Base-by-base conservation (phyloP, 2,329 filamentous ascomycete species). In the Aureobasidium subglaciale region DNA sequence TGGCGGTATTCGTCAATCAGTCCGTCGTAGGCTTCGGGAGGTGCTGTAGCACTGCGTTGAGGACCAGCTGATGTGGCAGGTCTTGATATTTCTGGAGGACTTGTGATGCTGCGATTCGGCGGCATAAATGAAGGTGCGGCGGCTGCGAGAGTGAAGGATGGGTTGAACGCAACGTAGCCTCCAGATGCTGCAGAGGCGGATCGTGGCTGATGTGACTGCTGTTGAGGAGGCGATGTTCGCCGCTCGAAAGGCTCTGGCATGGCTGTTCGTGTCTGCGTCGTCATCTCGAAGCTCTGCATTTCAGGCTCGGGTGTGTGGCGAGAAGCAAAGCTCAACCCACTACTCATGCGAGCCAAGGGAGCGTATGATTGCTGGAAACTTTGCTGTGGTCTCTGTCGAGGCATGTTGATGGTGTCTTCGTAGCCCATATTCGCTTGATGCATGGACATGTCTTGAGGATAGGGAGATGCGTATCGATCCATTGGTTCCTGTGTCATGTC, bases 111-210 rank as follows among this genome's bases (percentile, higher is more conserved):
- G 29, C 56, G 56, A 16, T 52, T 18, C 13, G 56, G 55, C 2
- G 35, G 46, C 8, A n/a, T 15, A 8, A 50, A 50, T 7, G 46
- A 49, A 10, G 48, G 41, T 18, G 42, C 48, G 6, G 49, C 42
- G 7, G 53, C 55, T 3, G 54, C 45, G 2, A 56, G 25, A 30
- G 49, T 43, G 10, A 61, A 24, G 10, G 59, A 48, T 10, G 67
- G 66, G 32, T 65, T 68, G 65, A 69, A 70, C 15, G 68, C 64
- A 6, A 65, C 59, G 53, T 68, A 69, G 32, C 60, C 60, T 30
- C 61, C 59, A 5, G 41, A 34, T 37, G 50, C 55, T 18, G 55
- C 54, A 8, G 57, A 27, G 18, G 59, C 56, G 18, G 45, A 42
- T 15, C 32, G 32, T 8, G n/a, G 29, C 13, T 16, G 32, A 10